Evolutionary conservation across 495 filamentous ascomycete species (phyloP).

Genomic region (Neurospora sp.): DNA sequence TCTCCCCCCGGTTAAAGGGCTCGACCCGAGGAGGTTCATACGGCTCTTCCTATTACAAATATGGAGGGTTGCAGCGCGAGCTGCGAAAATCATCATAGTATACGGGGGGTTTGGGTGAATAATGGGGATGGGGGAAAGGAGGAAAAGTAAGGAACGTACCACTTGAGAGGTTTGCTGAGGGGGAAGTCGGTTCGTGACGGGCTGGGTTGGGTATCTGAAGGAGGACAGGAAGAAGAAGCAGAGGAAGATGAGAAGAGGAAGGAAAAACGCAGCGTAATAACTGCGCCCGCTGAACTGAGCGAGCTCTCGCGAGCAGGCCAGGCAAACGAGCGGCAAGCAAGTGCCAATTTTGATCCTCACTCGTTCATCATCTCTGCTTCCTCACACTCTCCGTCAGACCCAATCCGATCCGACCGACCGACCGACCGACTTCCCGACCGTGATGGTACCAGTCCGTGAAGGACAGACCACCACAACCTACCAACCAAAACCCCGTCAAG

Average conservation of each 20-base stretch:
- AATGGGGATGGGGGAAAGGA: not conserved
- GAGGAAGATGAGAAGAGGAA: not conserved
- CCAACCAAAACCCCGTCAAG: not conserved
- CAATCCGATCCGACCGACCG: not conserved
- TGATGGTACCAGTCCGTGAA: not conserved
- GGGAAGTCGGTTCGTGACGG: not conserved
- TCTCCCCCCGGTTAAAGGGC: not conserved
- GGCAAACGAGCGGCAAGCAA: not conserved
- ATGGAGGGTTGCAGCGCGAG: slow-evolving; percentile 38
- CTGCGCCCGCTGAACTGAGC: not conserved
- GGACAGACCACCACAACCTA: not conserved
- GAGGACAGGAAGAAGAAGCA: not conserved
- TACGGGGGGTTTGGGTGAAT: slow-evolving; percentile 1
- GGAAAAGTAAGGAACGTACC: slow-evolving; percentile 3
- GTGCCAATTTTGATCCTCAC: not conserved
- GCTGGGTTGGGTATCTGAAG: not conserved
- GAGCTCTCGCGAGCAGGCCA: not conserved
- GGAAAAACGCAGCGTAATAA: not conserved
- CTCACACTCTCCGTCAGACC: not conserved
- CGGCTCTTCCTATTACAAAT: slow-evolving; percentile 41
- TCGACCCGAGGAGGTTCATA: slow-evolving; percentile 30
- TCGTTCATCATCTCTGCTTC: not conserved
- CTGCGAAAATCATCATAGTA: slow-evolving; percentile 41
- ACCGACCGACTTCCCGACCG: not conserved
- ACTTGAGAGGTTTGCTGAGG: not conserved